phyloP scores from a whole-genome alignment of 2,329 filamentous ascomycete species.

The Colletotrichum spinosum region DNA sequence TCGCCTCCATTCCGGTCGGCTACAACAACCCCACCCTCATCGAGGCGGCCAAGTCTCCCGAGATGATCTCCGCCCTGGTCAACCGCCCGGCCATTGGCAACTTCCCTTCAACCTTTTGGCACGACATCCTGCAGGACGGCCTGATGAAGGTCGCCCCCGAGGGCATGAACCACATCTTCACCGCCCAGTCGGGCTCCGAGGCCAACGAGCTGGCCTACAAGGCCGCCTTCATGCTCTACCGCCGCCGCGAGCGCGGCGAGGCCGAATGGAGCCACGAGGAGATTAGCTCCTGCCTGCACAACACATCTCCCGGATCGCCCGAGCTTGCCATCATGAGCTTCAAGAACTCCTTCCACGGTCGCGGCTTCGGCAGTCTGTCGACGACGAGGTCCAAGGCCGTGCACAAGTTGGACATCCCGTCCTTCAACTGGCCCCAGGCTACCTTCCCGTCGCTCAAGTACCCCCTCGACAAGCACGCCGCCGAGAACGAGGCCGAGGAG shows the following conservation, averaged over 20 bases:
- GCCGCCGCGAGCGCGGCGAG: slow-evolving; percentile 76
- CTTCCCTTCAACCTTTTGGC: slow-evolving; percentile 83
- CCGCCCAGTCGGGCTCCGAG: slow-evolving; percentile 81
- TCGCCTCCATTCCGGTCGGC: slow-evolving; percentile 85
- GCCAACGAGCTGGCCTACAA: slow-evolving; percentile 90
- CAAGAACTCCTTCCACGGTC: slow-evolving; percentile 82
- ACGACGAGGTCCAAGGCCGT: slow-evolving; percentile 86
- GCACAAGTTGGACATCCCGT: slow-evolving; percentile 89
- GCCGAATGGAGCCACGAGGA: slow-evolving; percentile 80
- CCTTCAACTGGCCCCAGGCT: slow-evolving; percentile 89
- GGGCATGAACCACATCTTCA: slow-evolving; percentile 84
- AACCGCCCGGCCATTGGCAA: slow-evolving; percentile 85
- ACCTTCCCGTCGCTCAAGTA: slow-evolving; percentile 83
- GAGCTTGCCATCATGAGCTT: slow-evolving; percentile 84
- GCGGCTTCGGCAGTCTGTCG: slow-evolving; percentile 81
- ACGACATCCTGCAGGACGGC: slow-evolving; percentile 76
- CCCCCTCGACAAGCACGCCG: slow-evolving; percentile 75
- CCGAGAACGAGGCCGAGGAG: slow-evolving; percentile 79
- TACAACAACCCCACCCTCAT: slow-evolving; percentile 82
- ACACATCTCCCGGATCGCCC: slow-evolving; percentile 78
- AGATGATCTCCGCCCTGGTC: slow-evolving; percentile 80
- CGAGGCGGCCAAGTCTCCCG: slow-evolving; percentile 72
- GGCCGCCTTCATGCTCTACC: slow-evolving; percentile 85
- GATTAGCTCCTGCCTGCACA: slow-evolving; percentile 75
- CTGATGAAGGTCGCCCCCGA: slow-evolving; percentile 79